Evolutionary conservation across 768 basidiomycete species (phyloP).

Genomic region (Lactarius indigo): DNA sequence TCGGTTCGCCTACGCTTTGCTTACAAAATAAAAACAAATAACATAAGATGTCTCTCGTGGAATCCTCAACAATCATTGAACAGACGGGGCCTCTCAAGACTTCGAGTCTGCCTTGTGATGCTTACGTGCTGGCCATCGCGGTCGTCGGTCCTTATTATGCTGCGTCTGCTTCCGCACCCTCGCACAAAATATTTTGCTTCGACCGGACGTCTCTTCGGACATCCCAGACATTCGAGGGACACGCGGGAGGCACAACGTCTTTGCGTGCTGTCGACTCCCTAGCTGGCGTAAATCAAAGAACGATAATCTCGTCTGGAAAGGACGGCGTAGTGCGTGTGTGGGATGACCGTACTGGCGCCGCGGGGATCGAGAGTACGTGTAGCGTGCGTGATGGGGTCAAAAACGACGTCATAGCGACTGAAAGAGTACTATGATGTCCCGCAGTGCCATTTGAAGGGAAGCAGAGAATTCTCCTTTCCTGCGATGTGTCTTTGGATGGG

Average conservation of each 20-base stretch:
- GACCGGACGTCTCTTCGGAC: constrained; percentile 53
- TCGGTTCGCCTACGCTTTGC: neutral
- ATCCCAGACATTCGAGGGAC: constrained; percentile 51
- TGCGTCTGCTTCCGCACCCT: constrained; percentile 58
- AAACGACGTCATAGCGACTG: constrained; percentile 35
- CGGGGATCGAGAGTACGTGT: constrained; percentile 58
- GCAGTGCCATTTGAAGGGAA: constrained; percentile 50
- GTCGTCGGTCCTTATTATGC: constrained; percentile 49
- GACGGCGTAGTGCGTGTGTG: constrained; percentile 72
- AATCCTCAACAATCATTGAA: constrained; percentile 31
- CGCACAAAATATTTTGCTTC: constrained; percentile 62
- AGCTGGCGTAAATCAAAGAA: constrained; percentile 39
- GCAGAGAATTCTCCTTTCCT: constrained; percentile 51
- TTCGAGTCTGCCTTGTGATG: constrained; percentile 37
- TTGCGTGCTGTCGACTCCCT: constrained; percentile 45
- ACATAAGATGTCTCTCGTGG: constrained; percentile 34
- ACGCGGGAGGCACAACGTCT: constrained; percentile 53
- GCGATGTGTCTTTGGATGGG: constrained; percentile 69
- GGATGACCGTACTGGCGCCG: constrained; percentile 59
- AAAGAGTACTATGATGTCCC: constrained; percentile 28
- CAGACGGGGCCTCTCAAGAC: constrained; percentile 32
- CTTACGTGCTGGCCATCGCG: constrained; percentile 62
- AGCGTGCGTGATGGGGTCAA: neutral
- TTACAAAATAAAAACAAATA: constrained; percentile 4
- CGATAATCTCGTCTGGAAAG: constrained; percentile 62